Conservation (phyloP, 2,329 filamentous ascomycete species). For the Fusarium brachygibbosum region DNA sequence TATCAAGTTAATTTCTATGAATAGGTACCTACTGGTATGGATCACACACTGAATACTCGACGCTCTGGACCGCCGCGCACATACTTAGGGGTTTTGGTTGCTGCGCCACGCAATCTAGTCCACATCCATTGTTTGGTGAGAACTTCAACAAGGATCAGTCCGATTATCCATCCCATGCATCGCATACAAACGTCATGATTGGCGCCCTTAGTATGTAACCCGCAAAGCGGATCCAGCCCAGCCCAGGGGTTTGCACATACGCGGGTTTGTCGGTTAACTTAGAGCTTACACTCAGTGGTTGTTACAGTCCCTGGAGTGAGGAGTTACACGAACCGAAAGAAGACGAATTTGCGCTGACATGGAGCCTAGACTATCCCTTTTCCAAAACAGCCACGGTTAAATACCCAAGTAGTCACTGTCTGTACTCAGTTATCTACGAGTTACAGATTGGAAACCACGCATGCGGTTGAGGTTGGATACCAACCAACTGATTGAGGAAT, state of each 20-base stretch:
- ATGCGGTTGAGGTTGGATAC: conserved; percentile 26
- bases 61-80: not conserved
- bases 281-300: conserved; percentile 28
- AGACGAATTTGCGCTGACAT: conserved; percentile 18
- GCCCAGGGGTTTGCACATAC: conserved; percentile 35
- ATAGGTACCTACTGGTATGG: not conserved
- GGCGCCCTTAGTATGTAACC: conserved; percentile 26
- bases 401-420: no score
- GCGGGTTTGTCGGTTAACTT: conserved; percentile 36
- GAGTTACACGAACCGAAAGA: conserved; percentile 23
- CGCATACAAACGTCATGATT: conserved; percentile 22
- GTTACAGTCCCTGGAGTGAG: not conserved
- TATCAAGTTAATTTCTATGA: not conserved
- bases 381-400: conserved; percentile 20
- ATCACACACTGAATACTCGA: not conserved
- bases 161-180: conserved; percentile 6
- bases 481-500: conserved; percentile 30
- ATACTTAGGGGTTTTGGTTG: not conserved
- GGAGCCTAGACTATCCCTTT: conserved; percentile 18
- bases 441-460: conserved; percentile 20
- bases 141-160: conserved; percentile 39
- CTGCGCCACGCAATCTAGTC: conserved; percentile 29
- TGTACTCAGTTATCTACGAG: not conserved
- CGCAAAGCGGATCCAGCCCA: conserved; percentile 20
- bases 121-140: conserved; percentile 27